phyloP scores from a whole-genome alignment of 768 basidiomycete genomes.

The Hysterangium stoloniferum region DNA sequence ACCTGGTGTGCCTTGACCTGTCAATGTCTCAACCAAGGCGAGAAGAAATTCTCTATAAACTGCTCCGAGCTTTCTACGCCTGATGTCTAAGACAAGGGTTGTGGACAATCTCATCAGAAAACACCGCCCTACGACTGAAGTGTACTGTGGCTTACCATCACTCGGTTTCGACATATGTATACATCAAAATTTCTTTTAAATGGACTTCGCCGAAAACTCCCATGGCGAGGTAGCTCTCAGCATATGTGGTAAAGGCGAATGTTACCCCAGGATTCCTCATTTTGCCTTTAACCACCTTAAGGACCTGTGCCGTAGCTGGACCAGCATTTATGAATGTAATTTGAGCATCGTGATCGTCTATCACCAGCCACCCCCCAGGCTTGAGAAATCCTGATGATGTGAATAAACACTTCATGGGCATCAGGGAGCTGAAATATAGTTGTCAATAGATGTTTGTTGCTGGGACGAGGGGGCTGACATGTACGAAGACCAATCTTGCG shows the following conservation, averaged over 20 bases:
- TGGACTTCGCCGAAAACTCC: conserved; percentile 6
- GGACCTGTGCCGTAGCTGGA: background rate
- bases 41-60: too few relatives aligned
- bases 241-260: background rate
- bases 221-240: background rate
- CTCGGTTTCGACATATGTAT: too few relatives aligned
- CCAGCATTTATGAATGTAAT: background rate
- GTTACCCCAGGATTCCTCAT: background rate
- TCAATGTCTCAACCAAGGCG: too few relatives aligned
- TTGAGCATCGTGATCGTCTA: conserved; percentile 19
- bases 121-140: too few relatives aligned
- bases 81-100: too few relatives aligned
- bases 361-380: conserved; percentile 15
- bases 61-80: too few relatives aligned
- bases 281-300: background rate
- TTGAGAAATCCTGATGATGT: conserved; percentile 14
- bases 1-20: too few relatives aligned
- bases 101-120: too few relatives aligned
- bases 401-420: conserved; percentile 14
- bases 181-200: background rate
- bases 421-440: conserved; percentile 15
- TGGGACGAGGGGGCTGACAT: conserved; percentile 13
- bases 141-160: too few relatives aligned
- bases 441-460: background rate
- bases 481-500: conserved; percentile 19